Conservation (phyloP, 176 grass and related monocot species). For the Canna indica region DNA sequence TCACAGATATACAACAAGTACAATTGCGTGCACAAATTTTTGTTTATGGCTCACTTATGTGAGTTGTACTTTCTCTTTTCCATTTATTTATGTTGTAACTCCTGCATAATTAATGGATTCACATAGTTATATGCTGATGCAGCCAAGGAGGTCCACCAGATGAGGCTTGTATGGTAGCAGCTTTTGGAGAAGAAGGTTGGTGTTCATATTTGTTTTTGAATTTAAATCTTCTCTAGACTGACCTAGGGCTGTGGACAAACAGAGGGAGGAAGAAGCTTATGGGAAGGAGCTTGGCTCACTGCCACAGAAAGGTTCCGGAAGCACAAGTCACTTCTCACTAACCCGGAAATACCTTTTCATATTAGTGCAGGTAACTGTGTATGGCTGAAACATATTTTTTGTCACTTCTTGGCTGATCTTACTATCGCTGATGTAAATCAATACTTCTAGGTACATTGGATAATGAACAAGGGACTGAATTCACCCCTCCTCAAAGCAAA, state of each 20-base stretch:
- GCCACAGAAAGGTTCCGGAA: constrained; percentile 67
- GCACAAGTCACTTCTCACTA: constrained; percentile 42
- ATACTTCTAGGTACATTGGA: constrained; percentile 7
- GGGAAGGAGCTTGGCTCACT: constrained; percentile 55
- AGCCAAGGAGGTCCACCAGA: constrained; percentile 80
- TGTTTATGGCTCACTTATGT: constrained; percentile 99
- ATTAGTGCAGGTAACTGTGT: constrained; percentile 40
- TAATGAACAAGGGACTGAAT: constrained; percentile 22
- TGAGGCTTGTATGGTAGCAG: constrained; percentile 85
- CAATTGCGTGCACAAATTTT: constrained; percentile 90
- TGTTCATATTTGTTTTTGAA: constrained; percentile 9
- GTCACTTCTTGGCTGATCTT: too few relatives aligned
- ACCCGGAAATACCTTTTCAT: constrained; percentile 43
- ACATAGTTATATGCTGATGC: constrained; percentile 21
- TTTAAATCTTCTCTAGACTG: constrained; percentile 15
- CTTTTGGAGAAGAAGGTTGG: constrained; percentile 82
- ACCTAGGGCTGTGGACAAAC: constrained; percentile 14
- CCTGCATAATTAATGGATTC: too few relatives aligned
- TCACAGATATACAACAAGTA: constrained; percentile 83
- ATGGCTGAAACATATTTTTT: too few relatives aligned
- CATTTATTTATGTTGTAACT: constrained; percentile 12
- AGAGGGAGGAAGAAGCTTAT: constrained; percentile 51
- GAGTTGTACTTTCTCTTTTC: constrained; percentile 32
- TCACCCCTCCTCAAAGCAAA: constrained; percentile 26
- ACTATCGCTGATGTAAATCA: constrained; percentile 8